Conservation (phyloP, 2,329 filamentous ascomycete species). For the Monosporascus sp. region DNA sequence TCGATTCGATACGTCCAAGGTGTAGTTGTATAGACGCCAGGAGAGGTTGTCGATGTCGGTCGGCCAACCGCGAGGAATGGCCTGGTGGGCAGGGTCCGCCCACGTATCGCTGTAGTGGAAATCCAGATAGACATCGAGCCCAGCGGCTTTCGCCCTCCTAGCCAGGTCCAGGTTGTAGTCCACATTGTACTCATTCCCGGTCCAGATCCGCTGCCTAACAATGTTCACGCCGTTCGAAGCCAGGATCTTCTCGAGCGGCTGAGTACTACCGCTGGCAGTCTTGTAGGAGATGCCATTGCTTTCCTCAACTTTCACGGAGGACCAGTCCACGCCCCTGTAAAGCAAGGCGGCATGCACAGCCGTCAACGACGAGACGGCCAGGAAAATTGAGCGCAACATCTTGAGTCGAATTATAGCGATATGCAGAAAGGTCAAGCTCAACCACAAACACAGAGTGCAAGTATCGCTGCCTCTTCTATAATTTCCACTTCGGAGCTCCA, state of each 20-base stretch:
- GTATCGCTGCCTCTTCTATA: background rate
- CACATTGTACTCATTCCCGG: slow-evolving; percentile 61
- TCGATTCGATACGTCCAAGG: slow-evolving; percentile 53
- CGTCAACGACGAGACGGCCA: slow-evolving; percentile 14
- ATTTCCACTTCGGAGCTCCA: background rate
- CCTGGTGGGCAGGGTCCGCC: slow-evolving; percentile 64
- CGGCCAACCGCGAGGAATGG: slow-evolving; percentile 60
- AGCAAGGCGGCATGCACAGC: slow-evolving; percentile 42
- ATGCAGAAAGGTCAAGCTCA: too few species aligned
- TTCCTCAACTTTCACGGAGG: slow-evolving; percentile 61
- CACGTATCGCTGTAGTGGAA: slow-evolving; percentile 66
- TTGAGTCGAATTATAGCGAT: background rate
- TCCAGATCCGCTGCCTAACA: slow-evolving; percentile 66
- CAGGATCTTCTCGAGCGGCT: slow-evolving; percentile 60
- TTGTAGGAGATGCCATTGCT: slow-evolving; percentile 57
- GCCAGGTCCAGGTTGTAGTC: slow-evolving; percentile 68
- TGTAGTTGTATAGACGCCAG: slow-evolving; percentile 66
- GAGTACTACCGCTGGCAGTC: slow-evolving; percentile 43
- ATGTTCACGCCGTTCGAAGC: slow-evolving; percentile 60
- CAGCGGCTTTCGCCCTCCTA: slow-evolving; percentile 57
- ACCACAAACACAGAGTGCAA: background rate
- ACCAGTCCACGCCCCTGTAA: slow-evolving; percentile 67
- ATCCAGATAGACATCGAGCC: slow-evolving; percentile 57
- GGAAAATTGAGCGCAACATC: slow-evolving; percentile 16
- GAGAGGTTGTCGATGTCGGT: slow-evolving; percentile 53